Percentiles rank a stretch among this genome's conserved stretches.
phyloP scores from a whole-genome alignment of 1,284 basidiomycete species.

The Cutaneotrichosporon sp. region DNA sequence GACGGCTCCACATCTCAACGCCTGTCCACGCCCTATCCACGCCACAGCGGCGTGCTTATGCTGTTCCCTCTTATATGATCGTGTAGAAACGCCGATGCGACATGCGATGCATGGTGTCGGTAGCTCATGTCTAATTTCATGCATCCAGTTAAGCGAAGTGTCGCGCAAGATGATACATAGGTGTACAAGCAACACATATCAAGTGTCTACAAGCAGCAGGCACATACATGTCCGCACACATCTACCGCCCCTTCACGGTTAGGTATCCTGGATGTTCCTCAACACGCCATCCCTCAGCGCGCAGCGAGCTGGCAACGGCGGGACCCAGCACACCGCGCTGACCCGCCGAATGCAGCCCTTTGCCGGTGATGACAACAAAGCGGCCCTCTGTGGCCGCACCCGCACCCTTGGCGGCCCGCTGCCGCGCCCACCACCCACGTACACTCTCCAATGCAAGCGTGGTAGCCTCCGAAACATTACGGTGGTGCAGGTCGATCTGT shows the following conservation, averaged over 20 bases:
- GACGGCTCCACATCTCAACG: neutral
- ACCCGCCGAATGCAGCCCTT: slow-evolving; percentile 42
- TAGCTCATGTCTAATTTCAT: slow-evolving; percentile 1
- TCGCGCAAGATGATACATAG: too few relatives aligned
- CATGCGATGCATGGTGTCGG: neutral
- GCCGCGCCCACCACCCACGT: slow-evolving; percentile 30
- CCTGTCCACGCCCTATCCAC: neutral
- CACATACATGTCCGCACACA: neutral
- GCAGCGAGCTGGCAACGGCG: slow-evolving; percentile 33
- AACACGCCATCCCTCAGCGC: slow-evolving; percentile 40
- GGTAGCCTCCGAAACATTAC: slow-evolving; percentile 38
- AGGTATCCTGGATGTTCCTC: slow-evolving; percentile 39
- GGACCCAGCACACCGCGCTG: slow-evolving; percentile 42
- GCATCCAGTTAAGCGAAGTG: too few relatives aligned
- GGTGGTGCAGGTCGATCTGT: slow-evolving; percentile 25
- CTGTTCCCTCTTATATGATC: neutral
- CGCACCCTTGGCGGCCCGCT: slow-evolving; percentile 56
- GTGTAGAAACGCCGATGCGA: slow-evolving; percentile 2
- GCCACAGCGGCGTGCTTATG: neutral
- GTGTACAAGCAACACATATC: too few relatives aligned
- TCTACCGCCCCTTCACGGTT: slow-evolving; percentile 27
- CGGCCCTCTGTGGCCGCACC: slow-evolving; percentile 40
- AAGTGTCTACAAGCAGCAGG: neutral
- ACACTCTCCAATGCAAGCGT: slow-evolving; percentile 31
- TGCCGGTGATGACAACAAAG: slow-evolving; percentile 41